Percentiles rank a stretch among this genome's conserved stretches.
phyloP scores from a whole-genome alignment of 2,329 filamentous ascomycete species.

The Ophiostoma novo-ulmi region DNA sequence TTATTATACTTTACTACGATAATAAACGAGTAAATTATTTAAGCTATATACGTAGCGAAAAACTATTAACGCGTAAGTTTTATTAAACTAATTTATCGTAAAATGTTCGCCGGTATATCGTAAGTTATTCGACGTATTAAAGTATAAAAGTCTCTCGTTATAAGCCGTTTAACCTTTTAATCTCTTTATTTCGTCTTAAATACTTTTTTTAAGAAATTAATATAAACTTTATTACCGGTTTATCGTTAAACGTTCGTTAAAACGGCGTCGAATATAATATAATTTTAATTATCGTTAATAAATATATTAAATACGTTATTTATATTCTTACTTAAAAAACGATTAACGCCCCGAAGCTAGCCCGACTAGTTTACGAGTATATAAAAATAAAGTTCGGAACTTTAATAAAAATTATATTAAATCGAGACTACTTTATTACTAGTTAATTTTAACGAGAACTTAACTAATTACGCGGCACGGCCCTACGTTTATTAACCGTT shows the following conservation, averaged over 20 bases:
- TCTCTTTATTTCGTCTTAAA: not conserved
- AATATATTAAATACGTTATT: no score
- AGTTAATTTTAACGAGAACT: no score
- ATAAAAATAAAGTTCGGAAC: not conserved
- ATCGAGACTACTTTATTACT: no score
- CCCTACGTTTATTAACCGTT: no score
- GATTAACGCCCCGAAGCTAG: no score
- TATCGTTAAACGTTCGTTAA: not conserved
- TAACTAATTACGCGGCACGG: no score
- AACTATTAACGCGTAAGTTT: not conserved
- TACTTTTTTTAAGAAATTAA: not conserved
- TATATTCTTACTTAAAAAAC: no score
- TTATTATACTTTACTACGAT: not conserved
- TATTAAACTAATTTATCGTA: not conserved
- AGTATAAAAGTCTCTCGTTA: not conserved
- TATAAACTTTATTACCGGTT: not conserved
- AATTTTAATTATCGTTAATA: no score
- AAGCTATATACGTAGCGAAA: not conserved
- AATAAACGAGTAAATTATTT: not conserved
- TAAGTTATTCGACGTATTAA: not conserved
- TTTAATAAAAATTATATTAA: not conserved
- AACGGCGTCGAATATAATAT: not conserved
- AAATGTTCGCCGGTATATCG: not conserved
- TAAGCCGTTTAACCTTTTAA: not conserved
- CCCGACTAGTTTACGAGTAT: no score